Percentiles rank a stretch among this genome's conserved stretches.
phyloP scores from a whole-genome alignment of 495 filamentous ascomycete species.

The Podospora comata region DNA sequence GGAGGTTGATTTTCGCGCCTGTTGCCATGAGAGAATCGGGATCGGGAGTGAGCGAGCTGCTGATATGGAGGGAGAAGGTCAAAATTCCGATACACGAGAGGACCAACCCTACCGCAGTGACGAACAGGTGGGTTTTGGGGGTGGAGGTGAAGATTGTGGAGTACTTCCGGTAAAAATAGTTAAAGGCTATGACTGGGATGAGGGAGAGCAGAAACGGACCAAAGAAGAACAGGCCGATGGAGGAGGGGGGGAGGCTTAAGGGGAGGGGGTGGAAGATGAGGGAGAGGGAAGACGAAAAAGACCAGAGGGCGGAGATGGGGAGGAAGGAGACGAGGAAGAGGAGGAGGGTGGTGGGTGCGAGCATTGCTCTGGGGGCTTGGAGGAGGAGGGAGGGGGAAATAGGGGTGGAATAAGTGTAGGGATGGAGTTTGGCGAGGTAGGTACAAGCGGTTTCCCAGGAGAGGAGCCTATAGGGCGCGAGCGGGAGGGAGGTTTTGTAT shows the following conservation, averaged over 20 bases:
- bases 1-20: constrained; percentile 34
- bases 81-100: constrained; percentile 41
- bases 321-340: constrained; percentile 44
- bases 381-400: constrained; percentile 29
- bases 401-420: constrained; percentile 34
- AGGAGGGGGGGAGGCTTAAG: constrained; percentile 37
- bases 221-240: constrained; percentile 44
- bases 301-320: constrained; percentile 43
- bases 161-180: constrained; percentile 29
- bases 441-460: constrained; percentile 30
- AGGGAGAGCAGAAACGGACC: constrained; percentile 40
- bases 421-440: constrained; percentile 40
- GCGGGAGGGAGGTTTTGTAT: constrained; percentile 32
- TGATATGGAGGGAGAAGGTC: constrained; percentile 41
- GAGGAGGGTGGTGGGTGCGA: constrained; percentile 44
- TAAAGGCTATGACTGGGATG: constrained; percentile 27
- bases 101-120: constrained; percentile 33
- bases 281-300: constrained; percentile 42
- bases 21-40: constrained; percentile 12
- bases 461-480: constrained; percentile 30
- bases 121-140: constrained; percentile 28
- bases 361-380: constrained; percentile 42
- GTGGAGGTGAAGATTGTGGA: constrained; percentile 33
- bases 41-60: constrained; percentile 35
- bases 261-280: constrained; percentile 46